phyloP scores from a whole-genome alignment of 1,284 basidiomycete genomes.

The Ustilago hordei region DNA sequence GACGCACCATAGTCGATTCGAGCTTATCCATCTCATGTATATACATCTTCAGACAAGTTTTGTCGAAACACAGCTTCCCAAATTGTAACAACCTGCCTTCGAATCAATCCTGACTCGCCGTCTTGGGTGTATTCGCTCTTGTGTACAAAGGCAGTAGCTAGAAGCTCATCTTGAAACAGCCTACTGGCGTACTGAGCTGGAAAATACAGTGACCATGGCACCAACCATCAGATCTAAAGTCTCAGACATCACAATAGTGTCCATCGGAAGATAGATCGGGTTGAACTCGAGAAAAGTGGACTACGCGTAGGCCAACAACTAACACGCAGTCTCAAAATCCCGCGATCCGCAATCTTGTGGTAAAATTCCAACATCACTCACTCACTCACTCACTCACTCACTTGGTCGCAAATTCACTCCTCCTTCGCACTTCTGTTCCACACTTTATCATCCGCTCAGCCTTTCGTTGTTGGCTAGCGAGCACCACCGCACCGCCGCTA shows the following conservation, averaged over 20 bases:
- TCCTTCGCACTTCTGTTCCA: neutral
- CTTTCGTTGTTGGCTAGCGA: neutral
- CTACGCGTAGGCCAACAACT: neutral
- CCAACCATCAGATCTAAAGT: too few relatives aligned
- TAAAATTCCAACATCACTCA: constrained; percentile 1
- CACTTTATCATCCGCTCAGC: neutral
- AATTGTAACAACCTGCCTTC: neutral
- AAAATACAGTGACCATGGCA: too few relatives aligned
- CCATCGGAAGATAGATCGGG: too few relatives aligned
- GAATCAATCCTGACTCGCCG: neutral
- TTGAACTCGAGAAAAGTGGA: neutral
- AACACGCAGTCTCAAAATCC: neutral
- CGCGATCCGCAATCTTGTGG: neutral
- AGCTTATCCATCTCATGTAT: constrained; percentile 17
- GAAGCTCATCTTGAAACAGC: neutral
- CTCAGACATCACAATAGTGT: too few relatives aligned
- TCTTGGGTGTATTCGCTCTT: neutral
- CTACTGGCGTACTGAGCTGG: too few relatives aligned
- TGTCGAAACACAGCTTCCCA: neutral
- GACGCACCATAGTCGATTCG: too few relatives aligned
- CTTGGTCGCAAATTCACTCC: neutral
- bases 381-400: neutral
- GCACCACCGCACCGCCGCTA: too few relatives aligned
- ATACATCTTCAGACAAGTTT: constrained; percentile 15
- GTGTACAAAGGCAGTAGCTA: neutral